Evolutionary conservation across 2,329 filamentous ascomycete genomes (phyloP), one percentile per base, ranked within the genome.

Genomic region (Colletotrichum horii): DNA sequence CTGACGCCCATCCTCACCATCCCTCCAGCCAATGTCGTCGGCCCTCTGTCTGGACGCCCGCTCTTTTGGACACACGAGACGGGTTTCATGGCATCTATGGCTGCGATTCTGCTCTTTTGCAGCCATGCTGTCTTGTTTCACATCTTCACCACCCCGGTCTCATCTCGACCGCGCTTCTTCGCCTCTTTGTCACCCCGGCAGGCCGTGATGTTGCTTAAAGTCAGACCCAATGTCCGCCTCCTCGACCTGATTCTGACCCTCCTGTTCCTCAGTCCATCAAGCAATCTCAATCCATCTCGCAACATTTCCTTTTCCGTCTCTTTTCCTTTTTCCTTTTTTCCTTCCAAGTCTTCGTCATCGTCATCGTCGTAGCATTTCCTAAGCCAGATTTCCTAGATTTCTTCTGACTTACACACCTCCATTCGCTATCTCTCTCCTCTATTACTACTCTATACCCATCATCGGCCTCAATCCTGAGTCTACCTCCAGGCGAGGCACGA

Each of bases 11-110:
- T 85, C 80, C 81, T 83, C 80, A 83, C 26, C 30, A 80, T 80
- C 80, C 79, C 78, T 79, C 80, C 82, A 86, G 85, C 89, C 89
- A 91, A 90, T 91, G 86, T 88, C 85, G 84, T 84, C 82, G 82
- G 83, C 83, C 84, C 82, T 79, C 86, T 82, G 78, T 34, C 66
- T 66, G 30, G 71, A 77, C 80, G 77, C 78, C 79, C 82, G 82
- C 80, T 81, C 80, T 79, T 87, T 88, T 83, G 86, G 88, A 90
- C 83, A 90, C 89, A 86, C 83, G 77, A 83, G 82, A 81, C 80
- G 78, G 81, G 89, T 91, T 91, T 91, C 89, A 90, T 85, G 83
- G 82, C 83, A 81, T 78, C 77, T 81, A 78, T 67, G 67, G 73
- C 81, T 77, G 66, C 78, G 75, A 78, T 79, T 74, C 70, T 78